Percentiles rank a stretch among this genome's conserved stretches.
phyloP scores from a whole-genome alignment of 768 basidiomycete species.

The Chalciporus pseudorubinellus region DNA sequence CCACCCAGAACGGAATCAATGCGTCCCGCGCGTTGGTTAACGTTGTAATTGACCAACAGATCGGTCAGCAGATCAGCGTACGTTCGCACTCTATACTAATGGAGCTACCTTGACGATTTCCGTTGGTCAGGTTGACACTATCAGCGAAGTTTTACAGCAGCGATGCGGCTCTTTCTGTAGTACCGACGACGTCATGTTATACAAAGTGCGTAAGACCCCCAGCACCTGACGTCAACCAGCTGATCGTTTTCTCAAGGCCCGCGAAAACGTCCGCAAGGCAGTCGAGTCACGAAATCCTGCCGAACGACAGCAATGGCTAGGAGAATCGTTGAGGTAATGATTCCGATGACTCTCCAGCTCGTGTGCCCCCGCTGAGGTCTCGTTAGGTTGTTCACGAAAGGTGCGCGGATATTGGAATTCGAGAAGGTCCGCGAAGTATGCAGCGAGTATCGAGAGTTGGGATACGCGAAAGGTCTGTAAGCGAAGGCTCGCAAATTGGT shows the following conservation, averaged over 20 bases:
- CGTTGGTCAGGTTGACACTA: slow-evolving; percentile 78
- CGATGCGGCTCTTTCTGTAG: slow-evolving; percentile 98
- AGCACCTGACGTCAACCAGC: not conserved
- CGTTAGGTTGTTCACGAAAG: slow-evolving; percentile 81
- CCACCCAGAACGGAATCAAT: slow-evolving; percentile 80
- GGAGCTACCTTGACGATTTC: slow-evolving; percentile 6
- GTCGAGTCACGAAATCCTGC: slow-evolving; percentile 70
- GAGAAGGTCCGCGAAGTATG: slow-evolving; percentile 83
- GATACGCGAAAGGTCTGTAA: slow-evolving; percentile 73
- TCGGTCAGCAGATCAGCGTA: slow-evolving; percentile 93
- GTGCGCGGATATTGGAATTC: slow-evolving; percentile 78
- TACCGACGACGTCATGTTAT: slow-evolving; percentile 95
- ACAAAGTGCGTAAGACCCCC: slow-evolving; percentile 61
- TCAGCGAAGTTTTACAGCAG: slow-evolving; percentile 91
- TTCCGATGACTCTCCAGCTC: not conserved
- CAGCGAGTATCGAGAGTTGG: slow-evolving; percentile 83
- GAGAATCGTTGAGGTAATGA: slow-evolving; percentile 80
- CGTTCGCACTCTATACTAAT: slow-evolving; percentile 24
- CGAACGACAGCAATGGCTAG: slow-evolving; percentile 77
- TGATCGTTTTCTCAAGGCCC: slow-evolving; percentile 53
- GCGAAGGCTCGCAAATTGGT: not conserved
- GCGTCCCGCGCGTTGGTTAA: slow-evolving; percentile 89
- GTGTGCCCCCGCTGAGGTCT: slow-evolving; percentile 4
- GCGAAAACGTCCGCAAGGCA: slow-evolving; percentile 90
- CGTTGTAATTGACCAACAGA: slow-evolving; percentile 96